phyloP scores from a whole-genome alignment of 176 grass and related monocot species.

The Triticum aestivum region DNA sequence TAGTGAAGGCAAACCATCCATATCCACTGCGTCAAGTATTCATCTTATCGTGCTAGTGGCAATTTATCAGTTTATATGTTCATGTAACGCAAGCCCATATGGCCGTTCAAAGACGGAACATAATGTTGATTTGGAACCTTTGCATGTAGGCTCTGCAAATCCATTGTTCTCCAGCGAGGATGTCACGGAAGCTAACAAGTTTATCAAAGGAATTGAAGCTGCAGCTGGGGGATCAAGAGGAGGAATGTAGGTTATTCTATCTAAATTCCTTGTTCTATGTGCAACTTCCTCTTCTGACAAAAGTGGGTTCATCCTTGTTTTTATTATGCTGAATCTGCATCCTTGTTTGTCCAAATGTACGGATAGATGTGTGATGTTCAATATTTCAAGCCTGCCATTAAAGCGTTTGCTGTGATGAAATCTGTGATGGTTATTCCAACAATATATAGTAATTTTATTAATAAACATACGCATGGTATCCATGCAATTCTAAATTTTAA shows the following conservation, averaged over 20 bases:
- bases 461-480: background rate
- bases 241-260: constrained; percentile 36
- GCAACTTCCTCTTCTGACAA: background rate
- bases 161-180: constrained; percentile 78
- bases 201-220: constrained; percentile 61
- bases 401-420: background rate
- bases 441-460: constrained; percentile 6
- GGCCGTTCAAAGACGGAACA: background rate
- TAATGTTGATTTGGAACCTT: background rate
- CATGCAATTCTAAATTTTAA: background rate
- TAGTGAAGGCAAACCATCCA: background rate
- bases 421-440: background rate
- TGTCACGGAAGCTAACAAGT: constrained; percentile 64
- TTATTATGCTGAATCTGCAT: background rate
- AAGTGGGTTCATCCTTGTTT: background rate
- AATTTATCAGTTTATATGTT: background rate
- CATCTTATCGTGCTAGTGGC: constrained; percentile 1
- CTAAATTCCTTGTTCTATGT: constrained; percentile 24
- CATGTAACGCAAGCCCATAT: background rate
- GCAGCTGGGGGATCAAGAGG: constrained; percentile 33
- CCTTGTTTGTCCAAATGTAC: background rate
- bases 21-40: background rate
- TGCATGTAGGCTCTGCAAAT: constrained; percentile 77
- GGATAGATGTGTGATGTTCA: background rate
- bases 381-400: constrained; percentile 12